phyloP scores from a whole-genome alignment of 1,284 basidiomycete species.

The Malassezia nana region DNA sequence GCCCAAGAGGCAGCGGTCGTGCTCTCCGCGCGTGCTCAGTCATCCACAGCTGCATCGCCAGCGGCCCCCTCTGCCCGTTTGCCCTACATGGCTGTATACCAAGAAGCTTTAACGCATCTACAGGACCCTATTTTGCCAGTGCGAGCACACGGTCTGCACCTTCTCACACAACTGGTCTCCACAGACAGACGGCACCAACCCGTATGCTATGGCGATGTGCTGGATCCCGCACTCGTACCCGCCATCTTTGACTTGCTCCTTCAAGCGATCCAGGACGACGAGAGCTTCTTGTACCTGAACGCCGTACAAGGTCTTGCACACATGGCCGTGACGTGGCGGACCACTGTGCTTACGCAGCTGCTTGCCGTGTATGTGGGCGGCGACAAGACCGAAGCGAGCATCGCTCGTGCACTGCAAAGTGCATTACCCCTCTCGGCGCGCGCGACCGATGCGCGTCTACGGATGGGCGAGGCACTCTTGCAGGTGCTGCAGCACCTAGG shows the following conservation, averaged over 20 bases:
- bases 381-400: constrained; percentile 17
- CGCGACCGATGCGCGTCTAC: constrained; percentile 66
- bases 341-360: constrained; percentile 21
- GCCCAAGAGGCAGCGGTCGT: constrained; percentile 70
- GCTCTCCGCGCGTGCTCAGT: constrained; percentile 59
- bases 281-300: constrained; percentile 88
- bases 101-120: constrained; percentile 72
- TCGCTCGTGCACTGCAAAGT: background rate
- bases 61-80: too few relatives aligned
- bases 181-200: background rate
- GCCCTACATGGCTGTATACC: constrained; percentile 54
- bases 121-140: constrained; percentile 91
- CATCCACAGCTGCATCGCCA: too few relatives aligned
- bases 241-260: constrained; percentile 79
- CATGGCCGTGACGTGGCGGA: constrained; percentile 24
- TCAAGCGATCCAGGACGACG: constrained; percentile 75
- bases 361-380: constrained; percentile 31
- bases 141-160: constrained; percentile 67
- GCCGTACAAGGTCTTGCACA: constrained; percentile 77
- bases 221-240: constrained; percentile 56
- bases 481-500: constrained; percentile 68
- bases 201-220: constrained; percentile 9
- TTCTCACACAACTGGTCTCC: constrained; percentile 35
- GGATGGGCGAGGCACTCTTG: constrained; percentile 77
- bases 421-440: constrained; percentile 45